These are phyloP conservation scores for Auricularia cornea DNA, from an alignment of 768 basidiomycete genomes.

Conservation along the genomic window DNA sequence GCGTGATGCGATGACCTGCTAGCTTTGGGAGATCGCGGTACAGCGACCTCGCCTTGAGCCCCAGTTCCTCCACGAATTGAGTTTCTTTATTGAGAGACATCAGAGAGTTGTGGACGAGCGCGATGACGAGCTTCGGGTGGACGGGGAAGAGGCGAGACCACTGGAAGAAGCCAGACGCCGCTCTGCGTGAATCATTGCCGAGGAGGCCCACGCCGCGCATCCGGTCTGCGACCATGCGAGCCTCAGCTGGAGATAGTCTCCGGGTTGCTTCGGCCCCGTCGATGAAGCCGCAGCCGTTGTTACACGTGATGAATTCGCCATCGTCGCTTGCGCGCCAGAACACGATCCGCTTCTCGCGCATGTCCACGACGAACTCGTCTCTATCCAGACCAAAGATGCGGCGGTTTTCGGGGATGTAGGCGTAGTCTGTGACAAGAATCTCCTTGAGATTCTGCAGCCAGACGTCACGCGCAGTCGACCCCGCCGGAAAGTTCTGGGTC, in stretches of 20 bases:
- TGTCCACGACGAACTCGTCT: neutral
- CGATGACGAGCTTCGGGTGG: neutral
- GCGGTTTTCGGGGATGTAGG: constrained; percentile 2
- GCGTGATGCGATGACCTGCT: too few species aligned
- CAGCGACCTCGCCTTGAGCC: neutral
- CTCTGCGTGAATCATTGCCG: neutral
- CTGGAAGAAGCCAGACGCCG: neutral
- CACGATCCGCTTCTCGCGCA: neutral
- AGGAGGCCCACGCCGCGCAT: neutral
- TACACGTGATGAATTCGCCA: neutral
- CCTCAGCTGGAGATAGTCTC: too few species aligned
- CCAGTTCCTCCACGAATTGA: neutral
- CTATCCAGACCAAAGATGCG: neutral
- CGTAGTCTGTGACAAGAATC: constrained; percentile 4
- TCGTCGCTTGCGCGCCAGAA: neutral
- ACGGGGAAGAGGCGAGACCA: neutral
- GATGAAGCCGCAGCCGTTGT: neutral
- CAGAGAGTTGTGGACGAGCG: neutral
- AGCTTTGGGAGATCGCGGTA: neutral
- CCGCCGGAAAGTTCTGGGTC: neutral
- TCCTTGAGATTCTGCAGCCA: constrained; percentile 5
- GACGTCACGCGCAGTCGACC: constrained; percentile 1
- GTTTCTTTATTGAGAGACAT: too few species aligned
- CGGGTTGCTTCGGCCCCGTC: too few species aligned
- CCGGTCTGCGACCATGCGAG: neutral